Evolutionary conservation across 768 basidiomycete genomes (phyloP).

Genomic region (Leccinum truebloodii): DNA sequence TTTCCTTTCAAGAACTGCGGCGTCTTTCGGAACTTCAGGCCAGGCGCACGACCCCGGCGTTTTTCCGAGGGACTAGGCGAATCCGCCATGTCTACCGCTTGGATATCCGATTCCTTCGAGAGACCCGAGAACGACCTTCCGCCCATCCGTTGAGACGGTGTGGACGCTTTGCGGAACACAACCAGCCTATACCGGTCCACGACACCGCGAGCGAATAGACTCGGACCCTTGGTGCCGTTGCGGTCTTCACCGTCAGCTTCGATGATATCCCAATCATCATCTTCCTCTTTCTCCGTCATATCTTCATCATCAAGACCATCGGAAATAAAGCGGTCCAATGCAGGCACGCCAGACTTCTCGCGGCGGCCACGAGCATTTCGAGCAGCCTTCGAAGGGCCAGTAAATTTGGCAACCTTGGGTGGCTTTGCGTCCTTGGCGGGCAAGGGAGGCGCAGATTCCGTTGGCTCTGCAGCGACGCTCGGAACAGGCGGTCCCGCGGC

Average conservation of each 20-base stretch:
- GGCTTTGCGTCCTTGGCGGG: slow-evolving; percentile 36
- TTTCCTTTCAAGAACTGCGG: slow-evolving; percentile 76
- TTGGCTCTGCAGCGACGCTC: slow-evolving; percentile 9
- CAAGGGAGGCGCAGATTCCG: slow-evolving; percentile 28
- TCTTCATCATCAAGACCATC: slow-evolving; percentile 49
- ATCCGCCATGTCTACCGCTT: slow-evolving; percentile 38
- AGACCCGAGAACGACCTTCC: slow-evolving; percentile 57
- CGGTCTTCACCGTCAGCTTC: slow-evolving; percentile 82
- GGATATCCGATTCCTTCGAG: slow-evolving; percentile 54
- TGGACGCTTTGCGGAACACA: slow-evolving; percentile 83
- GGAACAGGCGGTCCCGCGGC: slow-evolving; percentile 13
- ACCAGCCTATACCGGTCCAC: slow-evolving; percentile 85
- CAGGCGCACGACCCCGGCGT: slow-evolving; percentile 67
- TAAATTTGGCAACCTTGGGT: slow-evolving; percentile 24
- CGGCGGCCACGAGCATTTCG: slow-evolving; percentile 49
- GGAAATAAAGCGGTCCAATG: slow-evolving; percentile 71
- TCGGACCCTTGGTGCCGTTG: slow-evolving; percentile 77
- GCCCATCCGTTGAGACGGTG: slow-evolving; percentile 49
- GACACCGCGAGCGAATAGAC: slow-evolving; percentile 87
- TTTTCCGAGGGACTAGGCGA: slow-evolving; percentile 51
- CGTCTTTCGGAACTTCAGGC: slow-evolving; percentile 70
- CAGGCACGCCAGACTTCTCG: slow-evolving; percentile 83
- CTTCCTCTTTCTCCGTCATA: slow-evolving; percentile 49
- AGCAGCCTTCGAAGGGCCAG: slow-evolving; percentile 17
- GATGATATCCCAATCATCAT: slow-evolving; percentile 92